Evolutionary conservation across 2,329 filamentous ascomycete species (phyloP).

Genomic region (Botrytis aclada): DNA sequence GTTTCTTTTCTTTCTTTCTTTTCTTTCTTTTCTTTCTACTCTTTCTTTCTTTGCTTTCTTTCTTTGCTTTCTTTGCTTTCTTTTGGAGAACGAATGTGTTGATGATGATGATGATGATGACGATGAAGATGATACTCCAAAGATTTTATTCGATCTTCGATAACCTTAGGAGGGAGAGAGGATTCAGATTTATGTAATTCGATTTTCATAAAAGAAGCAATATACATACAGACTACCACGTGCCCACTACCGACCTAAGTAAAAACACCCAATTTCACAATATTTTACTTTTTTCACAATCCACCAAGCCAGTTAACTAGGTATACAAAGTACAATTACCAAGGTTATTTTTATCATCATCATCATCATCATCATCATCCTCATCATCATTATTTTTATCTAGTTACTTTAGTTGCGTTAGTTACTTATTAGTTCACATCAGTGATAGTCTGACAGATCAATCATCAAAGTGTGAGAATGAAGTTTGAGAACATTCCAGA

Average conservation of each 20-base stretch:
- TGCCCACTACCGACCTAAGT: too few species aligned
- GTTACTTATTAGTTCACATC: too few species aligned
- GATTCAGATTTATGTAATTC: too few species aligned
- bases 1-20: neutral
- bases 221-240: too few species aligned
- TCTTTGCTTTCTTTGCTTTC: neutral
- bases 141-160: neutral
- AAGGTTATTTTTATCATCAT: neutral
- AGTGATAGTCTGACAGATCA: too few species aligned
- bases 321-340: neutral
- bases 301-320: too few species aligned
- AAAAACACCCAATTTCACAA: neutral
- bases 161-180: too few species aligned
- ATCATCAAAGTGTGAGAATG: neutral
- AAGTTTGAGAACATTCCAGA: neutral
- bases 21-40: neutral
- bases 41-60: neutral
- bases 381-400: too few species aligned
- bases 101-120: too few species aligned
- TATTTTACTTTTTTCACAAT: neutral
- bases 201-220: neutral
- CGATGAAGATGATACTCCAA: neutral
- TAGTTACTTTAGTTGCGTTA: too few species aligned
- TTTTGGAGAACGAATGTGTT: neutral
- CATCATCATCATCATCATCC: too few species aligned